A percentile compares a stretch with the other conserved stretches of the same genome.
phyloP scores from a whole-genome alignment of 1,139 yeast genomes.

The Hemisphaericaspora xylanilytica region DNA sequence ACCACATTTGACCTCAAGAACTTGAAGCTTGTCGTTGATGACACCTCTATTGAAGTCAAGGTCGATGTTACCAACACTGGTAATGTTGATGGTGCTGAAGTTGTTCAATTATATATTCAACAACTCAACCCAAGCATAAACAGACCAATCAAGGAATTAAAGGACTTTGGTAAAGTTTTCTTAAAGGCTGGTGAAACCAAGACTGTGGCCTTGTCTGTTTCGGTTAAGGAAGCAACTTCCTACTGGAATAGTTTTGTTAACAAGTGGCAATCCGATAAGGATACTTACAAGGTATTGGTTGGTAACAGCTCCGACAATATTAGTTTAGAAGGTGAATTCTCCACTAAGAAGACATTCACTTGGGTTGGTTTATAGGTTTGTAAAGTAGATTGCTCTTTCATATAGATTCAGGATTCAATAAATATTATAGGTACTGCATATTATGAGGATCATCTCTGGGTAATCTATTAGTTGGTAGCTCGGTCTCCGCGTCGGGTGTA shows the following conservation, averaged over 20 bases:
- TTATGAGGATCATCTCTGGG: too few species aligned
- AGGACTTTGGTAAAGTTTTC: slow-evolving; percentile 50
- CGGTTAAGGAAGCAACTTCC: slow-evolving; percentile 51
- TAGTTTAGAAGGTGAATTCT: slow-evolving; percentile 32
- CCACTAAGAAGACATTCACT: slow-evolving; percentile 21
- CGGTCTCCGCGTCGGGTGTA: too few species aligned
- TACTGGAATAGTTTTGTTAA: slow-evolving; percentile 50
- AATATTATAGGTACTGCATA: background rate
- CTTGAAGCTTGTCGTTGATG: slow-evolving; percentile 16
- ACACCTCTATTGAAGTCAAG: slow-evolving; percentile 20
- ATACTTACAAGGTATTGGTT: slow-evolving; percentile 45
- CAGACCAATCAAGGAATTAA: slow-evolving; percentile 58
- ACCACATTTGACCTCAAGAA: slow-evolving; percentile 37
- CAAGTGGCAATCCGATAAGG: slow-evolving; percentile 53
- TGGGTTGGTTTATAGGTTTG: slow-evolving; percentile 22
- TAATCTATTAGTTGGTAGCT: too few species aligned
- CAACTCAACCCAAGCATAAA: slow-evolving; percentile 39
- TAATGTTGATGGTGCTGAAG: slow-evolving; percentile 40
- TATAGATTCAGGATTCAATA: background rate
- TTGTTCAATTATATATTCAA: slow-evolving; percentile 44
- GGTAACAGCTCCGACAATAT: slow-evolving; percentile 37
- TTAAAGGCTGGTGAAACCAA: slow-evolving; percentile 41
- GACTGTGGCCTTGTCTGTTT: slow-evolving; percentile 32
- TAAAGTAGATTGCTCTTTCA: too few species aligned
- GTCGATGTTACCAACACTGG: slow-evolving; percentile 47